Conservation (phyloP, 2,329 filamentous ascomycete genomes). For the Macrophomina pseudophaseolina region DNA sequence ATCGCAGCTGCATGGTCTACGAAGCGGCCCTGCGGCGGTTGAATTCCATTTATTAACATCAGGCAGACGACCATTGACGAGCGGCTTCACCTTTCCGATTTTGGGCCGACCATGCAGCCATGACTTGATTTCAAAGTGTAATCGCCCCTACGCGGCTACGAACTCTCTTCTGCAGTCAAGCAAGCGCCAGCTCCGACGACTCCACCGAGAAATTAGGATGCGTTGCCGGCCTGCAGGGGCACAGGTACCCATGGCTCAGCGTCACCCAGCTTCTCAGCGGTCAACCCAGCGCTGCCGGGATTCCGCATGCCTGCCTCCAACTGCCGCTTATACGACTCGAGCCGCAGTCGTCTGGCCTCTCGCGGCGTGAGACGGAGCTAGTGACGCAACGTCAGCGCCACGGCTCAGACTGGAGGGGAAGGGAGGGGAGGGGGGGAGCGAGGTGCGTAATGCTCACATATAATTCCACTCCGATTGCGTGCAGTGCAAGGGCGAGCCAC, state of each 20-base stretch:
- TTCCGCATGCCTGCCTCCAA: constrained; percentile 58
- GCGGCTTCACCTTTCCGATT: too few species aligned
- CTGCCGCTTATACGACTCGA: constrained; percentile 62
- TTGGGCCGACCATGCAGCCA: too few species aligned
- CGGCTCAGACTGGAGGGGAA: not conserved
- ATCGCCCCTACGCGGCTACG: too few species aligned
- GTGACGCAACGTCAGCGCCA: not conserved
- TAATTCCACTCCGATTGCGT: constrained; percentile 47
- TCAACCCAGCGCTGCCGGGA: constrained; percentile 40
- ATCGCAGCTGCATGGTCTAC: too few species aligned
- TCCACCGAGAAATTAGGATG: too few species aligned
- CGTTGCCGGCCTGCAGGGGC: too few species aligned
- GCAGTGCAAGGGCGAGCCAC: constrained; percentile 60
- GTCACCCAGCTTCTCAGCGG: constrained; percentile 37
- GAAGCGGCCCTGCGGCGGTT: too few species aligned
- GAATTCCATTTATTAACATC: too few species aligned
- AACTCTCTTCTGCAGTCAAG: too few species aligned
- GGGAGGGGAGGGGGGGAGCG: not conserved
- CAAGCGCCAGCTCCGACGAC: too few species aligned
- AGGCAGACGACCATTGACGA: too few species aligned
- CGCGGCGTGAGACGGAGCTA: constrained; percentile 49
- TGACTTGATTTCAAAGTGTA: too few species aligned
- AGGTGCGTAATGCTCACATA: constrained; percentile 50
- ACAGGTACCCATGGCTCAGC: constrained; percentile 33
- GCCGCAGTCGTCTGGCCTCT: constrained; percentile 59